Base-by-base conservation (phyloP, 352 stramenopile genomes). In the Blastocystis sp. region DNA sequence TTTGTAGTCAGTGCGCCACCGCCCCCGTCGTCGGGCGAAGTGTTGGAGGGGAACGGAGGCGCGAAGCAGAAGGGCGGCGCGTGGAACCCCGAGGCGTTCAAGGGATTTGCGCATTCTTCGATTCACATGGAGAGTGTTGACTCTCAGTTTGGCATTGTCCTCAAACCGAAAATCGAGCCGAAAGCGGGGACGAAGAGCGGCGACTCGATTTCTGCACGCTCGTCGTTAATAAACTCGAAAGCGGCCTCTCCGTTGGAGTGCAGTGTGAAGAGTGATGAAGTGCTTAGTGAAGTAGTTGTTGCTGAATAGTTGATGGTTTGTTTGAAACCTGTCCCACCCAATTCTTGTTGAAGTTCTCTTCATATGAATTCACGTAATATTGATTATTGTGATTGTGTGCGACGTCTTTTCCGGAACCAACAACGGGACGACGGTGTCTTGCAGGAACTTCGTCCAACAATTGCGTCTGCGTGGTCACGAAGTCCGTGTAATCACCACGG, bases 371-470 rank as follows among this genome's bases (percentile, higher is more conserved):
- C n/a, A n/a, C n/a, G n/a, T n/a, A 65, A 66, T 37, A 2, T 79
- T 89, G 79, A 89, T 55, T 41, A 61, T 89, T 41, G 63, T 77
- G 16, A 62, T 89, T 9, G 79, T 77, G 35, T 37, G 37, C 0
- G 61, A 89, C 51, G 26, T 62, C 1, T 89, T 79, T 39, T 77
- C 50, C 13, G 29, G 37, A 29, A 80, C 37, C 21, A 89, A 89
- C 33, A 89, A 89, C 60, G 79, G 79, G 29, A 89, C 79, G n/a
- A 89, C 79, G 13, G 51, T 80, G 31, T 89, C 79, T 62, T 41
- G n/a, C 31, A 67, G 79, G 10, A 74, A 61, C 29, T 65, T 89
- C 66, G 79, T 89, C 2, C 12, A 61, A 4, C 37, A 60, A 41
- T 55, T 89, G 35, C 16, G 70, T n/a, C 29, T 45, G 21, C 13